These are phyloP conservation scores for Aureobasidium sp. DNA, from an alignment of 2,329 filamentous ascomycete species.

Conservation along the genomic window DNA sequence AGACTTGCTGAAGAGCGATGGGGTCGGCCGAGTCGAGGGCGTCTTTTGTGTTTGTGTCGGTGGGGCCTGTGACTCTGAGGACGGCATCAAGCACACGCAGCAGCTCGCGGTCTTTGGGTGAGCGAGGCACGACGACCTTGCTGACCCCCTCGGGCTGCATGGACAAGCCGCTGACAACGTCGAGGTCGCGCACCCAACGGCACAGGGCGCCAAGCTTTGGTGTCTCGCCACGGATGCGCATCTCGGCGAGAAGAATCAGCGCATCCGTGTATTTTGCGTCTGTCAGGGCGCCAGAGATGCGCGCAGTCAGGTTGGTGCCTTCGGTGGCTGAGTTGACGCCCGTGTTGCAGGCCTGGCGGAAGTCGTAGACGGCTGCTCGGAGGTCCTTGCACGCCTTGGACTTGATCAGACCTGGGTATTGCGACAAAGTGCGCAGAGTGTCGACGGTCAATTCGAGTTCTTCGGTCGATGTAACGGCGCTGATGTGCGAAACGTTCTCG, in stretches of 20 bases:
- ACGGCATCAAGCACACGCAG: slow-evolving; percentile 58
- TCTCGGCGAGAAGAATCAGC: slow-evolving; percentile 58
- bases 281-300: slow-evolving; percentile 57
- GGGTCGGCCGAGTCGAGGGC: slow-evolving; percentile 33
- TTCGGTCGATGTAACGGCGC: slow-evolving; percentile 52
- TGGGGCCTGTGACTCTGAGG: slow-evolving; percentile 55
- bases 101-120: slow-evolving; percentile 46
- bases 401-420: slow-evolving; percentile 58
- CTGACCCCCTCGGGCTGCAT: slow-evolving; percentile 44
- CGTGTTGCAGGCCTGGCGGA: slow-evolving; percentile 61
- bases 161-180: slow-evolving; percentile 60
- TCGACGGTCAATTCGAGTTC: slow-evolving; percentile 63
- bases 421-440: slow-evolving; percentile 51
- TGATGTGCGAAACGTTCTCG: slow-evolving; percentile 17
- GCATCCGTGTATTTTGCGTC: slow-evolving; percentile 62
- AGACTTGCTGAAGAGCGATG: slow-evolving; percentile 53
- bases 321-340: slow-evolving; percentile 47
- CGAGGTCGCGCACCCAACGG: slow-evolving; percentile 65
- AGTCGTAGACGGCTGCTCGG: slow-evolving; percentile 60
- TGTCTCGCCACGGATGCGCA: slow-evolving; percentile 58
- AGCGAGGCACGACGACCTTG: slow-evolving; percentile 31
- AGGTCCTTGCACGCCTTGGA: slow-evolving; percentile 61
- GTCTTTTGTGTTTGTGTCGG: slow-evolving; percentile 42
- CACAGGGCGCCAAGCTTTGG: slow-evolving; percentile 63
- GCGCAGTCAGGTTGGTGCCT: slow-evolving; percentile 57